These are phyloP conservation scores for Mycena indigotica DNA, from an alignment of 768 basidiomycete genomes.

Conservation along the genomic window DNA sequence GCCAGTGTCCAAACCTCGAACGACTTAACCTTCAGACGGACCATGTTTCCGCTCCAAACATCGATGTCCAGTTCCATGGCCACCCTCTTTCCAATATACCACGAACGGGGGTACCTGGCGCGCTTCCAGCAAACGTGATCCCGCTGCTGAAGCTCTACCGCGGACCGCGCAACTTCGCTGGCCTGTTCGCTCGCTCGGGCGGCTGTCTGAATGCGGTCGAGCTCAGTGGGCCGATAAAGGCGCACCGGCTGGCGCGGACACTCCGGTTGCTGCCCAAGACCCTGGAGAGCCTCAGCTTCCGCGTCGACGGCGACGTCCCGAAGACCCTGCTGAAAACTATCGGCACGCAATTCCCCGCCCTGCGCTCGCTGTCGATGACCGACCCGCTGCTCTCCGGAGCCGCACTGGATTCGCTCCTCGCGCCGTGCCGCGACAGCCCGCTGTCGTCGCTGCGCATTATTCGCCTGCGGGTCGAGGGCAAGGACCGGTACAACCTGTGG, in stretches of 20 bases:
- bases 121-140: background rate
- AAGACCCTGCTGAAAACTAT: constrained; percentile 6
- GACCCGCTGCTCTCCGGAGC: constrained; percentile 7
- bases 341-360: constrained; percentile 8
- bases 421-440: background rate
- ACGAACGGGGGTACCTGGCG: background rate
- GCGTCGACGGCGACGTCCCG: constrained; percentile 15
- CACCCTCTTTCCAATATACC: constrained; percentile 1
- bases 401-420: constrained; percentile 4
- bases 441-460: constrained; percentile 6
- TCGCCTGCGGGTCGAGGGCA: constrained; percentile 14
- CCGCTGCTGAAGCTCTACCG: constrained; percentile 16
- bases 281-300: constrained; percentile 21
- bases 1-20: constrained; percentile 16
- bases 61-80: background rate
- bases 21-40: constrained; percentile 14
- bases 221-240: constrained; percentile 9
- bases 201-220: constrained; percentile 13
- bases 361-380: constrained; percentile 20
- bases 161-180: constrained; percentile 19
- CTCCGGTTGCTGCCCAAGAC: background rate
- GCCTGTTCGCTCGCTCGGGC: constrained; percentile 6
- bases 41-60: background rate
- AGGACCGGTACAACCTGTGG: constrained; percentile 23
- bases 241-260: constrained; percentile 17